phyloP scores from a whole-genome alignment of 129 eudicot genomes.

The Chrysanthemum seticuspe region DNA sequence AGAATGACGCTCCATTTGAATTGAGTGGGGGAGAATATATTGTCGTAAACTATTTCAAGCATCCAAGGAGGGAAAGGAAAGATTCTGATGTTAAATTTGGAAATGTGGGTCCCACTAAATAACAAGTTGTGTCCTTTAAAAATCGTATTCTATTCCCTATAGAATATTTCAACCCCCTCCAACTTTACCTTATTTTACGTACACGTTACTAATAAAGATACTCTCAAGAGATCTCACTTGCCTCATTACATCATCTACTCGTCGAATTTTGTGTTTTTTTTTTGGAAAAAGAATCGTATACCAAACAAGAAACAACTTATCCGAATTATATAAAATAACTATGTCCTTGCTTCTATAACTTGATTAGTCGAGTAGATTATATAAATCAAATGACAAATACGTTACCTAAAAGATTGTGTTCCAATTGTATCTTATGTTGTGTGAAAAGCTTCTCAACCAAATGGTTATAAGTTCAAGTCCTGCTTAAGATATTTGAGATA shows the following conservation, averaged over 20 bases:
- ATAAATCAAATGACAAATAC: too few relatives aligned
- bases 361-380: too few relatives aligned
- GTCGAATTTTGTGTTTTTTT: too few relatives aligned
- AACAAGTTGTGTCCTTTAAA: constrained; percentile 12
- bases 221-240: constrained; percentile 9
- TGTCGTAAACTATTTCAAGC: constrained; percentile 1
- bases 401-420: too few relatives aligned
- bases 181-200: constrained; percentile 20
- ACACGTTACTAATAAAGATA: constrained; percentile 21
- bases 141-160: constrained; percentile 14
- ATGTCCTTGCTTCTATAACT: too few relatives aligned
- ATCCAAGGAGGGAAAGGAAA: constrained; percentile 24
- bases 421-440: too few relatives aligned
- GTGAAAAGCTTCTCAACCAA: too few relatives aligned
- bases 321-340: too few relatives aligned
- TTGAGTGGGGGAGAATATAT: constrained; percentile 17
- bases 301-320: too few relatives aligned
- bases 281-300: too few relatives aligned
- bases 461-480: too few relatives aligned
- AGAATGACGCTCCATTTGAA: not conserved
- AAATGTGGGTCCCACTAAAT: constrained; percentile 5
- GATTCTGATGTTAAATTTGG: constrained; percentile 7
- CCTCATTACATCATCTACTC: constrained; percentile 9
- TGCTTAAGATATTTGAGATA: too few relatives aligned
- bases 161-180: not conserved